phyloP scores from a whole-genome alignment of 2,329 filamentous ascomycete species.

The Aspergillus aculeatus region DNA sequence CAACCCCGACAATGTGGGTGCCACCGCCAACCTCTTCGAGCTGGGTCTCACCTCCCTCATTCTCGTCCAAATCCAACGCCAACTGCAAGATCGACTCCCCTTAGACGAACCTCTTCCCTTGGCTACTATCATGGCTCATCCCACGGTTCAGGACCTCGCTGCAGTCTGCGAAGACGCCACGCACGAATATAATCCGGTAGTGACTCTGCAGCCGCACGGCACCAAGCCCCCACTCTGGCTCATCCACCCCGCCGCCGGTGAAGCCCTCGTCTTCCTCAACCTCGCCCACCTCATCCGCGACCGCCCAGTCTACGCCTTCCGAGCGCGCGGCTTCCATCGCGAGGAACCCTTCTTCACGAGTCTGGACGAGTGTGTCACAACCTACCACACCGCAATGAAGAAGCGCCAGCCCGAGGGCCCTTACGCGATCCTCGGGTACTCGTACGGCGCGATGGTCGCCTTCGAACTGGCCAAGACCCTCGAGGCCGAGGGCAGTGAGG shows the following conservation, averaged over 20 bases:
- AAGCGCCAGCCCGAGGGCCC: slow-evolving; percentile 49
- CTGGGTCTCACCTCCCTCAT: not conserved
- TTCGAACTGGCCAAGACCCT: slow-evolving; percentile 53
- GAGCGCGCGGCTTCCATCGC: slow-evolving; percentile 18
- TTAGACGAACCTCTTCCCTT: not conserved
- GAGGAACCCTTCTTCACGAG: slow-evolving; percentile 38
- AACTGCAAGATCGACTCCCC: not conserved
- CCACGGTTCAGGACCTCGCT: slow-evolving; percentile 46
- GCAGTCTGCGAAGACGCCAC: not conserved
- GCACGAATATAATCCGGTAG: slow-evolving; percentile 36
- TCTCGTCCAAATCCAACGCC: not conserved
- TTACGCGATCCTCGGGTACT: slow-evolving; percentile 54
- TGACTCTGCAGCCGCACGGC: slow-evolving; percentile 28
- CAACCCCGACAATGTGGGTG: not conserved
- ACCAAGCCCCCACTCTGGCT: slow-evolving; percentile 34
- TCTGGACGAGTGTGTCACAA: slow-evolving; percentile 41
- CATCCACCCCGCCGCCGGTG: slow-evolving; percentile 41
- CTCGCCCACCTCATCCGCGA: slow-evolving; percentile 22
- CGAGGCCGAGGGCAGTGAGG: slow-evolving; percentile 36
- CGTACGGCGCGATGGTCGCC: slow-evolving; percentile 50
- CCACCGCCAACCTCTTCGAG: not conserved
- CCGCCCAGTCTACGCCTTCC: slow-evolving; percentile 16
- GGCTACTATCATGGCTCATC: not conserved
- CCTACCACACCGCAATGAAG: slow-evolving; percentile 45
- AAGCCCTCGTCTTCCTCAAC: slow-evolving; percentile 40